phyloP scores from a whole-genome alignment of 1,284 basidiomycete species.

The Ustilago vetiveriae region DNA sequence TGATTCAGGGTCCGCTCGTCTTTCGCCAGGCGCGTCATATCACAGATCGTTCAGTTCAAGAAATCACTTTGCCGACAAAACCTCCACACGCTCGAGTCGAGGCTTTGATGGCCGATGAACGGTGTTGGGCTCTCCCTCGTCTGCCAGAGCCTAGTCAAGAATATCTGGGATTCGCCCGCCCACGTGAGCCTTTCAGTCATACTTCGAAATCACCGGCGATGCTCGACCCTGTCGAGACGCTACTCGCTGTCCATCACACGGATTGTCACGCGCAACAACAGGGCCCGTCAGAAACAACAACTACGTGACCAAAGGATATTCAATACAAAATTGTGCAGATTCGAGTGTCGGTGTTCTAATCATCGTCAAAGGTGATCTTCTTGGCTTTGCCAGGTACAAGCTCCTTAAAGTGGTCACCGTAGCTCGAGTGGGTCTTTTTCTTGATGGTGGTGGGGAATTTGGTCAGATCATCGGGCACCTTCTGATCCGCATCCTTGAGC shows the following conservation, averaged over 20 bases:
- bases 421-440: conserved; percentile 85
- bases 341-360: too few species aligned
- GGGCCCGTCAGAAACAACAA: too few species aligned
- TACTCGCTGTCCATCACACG: too few species aligned
- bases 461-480: conserved; percentile 77
- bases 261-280: too few species aligned
- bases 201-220: background rate
- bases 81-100: conserved; percentile 15
- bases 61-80: background rate
- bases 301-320: too few species aligned
- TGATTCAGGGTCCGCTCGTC: conserved; percentile 32
- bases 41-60: conserved; percentile 7
- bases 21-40: conserved; percentile 27
- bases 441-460: conserved; percentile 94
- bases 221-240: background rate
- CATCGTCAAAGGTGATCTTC: conserved; percentile 65
- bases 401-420: conserved; percentile 68
- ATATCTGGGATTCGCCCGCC: too few species aligned
- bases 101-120: background rate
- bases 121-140: background rate
- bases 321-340: too few species aligned
- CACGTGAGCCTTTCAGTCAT: too few species aligned
- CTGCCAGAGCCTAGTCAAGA: too few species aligned
- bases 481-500: conserved; percentile 83
- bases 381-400: conserved; percentile 78